Evolutionary conservation across 768 basidiomycete genomes (phyloP), one percentile per base, ranked within the genome.

Genomic region (Lactifluus volemus): DNA sequence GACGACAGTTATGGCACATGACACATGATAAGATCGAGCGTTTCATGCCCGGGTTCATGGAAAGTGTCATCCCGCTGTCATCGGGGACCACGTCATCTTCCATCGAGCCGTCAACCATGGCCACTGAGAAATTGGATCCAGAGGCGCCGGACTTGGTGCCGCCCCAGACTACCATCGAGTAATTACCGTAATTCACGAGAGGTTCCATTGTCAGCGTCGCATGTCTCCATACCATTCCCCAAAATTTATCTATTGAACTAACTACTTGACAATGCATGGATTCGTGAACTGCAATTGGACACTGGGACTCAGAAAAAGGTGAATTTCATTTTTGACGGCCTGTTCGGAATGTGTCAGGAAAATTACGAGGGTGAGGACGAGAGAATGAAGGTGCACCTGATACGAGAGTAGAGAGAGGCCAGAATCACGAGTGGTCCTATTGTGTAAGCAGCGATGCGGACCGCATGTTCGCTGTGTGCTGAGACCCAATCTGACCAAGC

Each of bases 31-130:
- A 92, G 63, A 83, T 98, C 68, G 93, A 96, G 67, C 82, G 86
- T 44, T 94, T 98, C 76, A 75, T 98, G 59, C 96, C 96, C 15
- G 90, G 92, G 19, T 95, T 98, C 74, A 74, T 98, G 63, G 75
- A 77, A 17, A 85, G 88, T 49, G 79, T 91, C 32, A 79, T 92
- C 63, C 78, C 84, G 9, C 68, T 70, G 25, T 72, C 79, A 2
- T 67, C 72, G 17, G 66, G 65, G 19, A 63, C 44, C 4, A 5
- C 63, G 0, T 55, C 60, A 8, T 54, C 68, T n/a, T 55, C 60
- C 29, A 36, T 21, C 3, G 52, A 52, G 30, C 14, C 39, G 50
- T 38, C 49, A 51, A 38, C 36, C 6, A 45, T 17, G 17, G 34
- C 9, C 12, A 21, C 34, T 4, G 50, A 58, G 21, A 51, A 50